These are phyloP conservation scores for Hammondia hammondi DNA, from an alignment of 169 alveolate species.

Conservation along the genomic window DNA sequence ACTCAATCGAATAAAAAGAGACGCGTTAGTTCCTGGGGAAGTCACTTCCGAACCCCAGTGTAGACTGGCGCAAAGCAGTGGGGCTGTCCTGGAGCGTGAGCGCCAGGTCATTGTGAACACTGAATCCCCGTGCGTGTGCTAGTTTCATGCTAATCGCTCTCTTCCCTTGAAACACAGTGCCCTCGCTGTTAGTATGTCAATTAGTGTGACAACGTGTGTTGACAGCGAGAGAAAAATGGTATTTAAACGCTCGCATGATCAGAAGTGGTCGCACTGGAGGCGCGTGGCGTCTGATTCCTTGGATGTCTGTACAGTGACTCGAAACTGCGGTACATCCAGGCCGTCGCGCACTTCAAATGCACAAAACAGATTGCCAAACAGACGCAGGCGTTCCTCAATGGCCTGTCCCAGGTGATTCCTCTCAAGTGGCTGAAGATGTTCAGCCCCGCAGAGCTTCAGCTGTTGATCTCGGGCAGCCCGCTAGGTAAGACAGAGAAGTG, in stretches of 20 bases:
- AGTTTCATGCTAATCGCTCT: too few relatives aligned
- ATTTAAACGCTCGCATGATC: background rate
- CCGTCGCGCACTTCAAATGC: slow-evolving; percentile 89
- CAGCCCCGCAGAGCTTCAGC: slow-evolving; percentile 92
- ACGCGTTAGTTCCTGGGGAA: too few relatives aligned
- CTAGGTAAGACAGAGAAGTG: background rate
- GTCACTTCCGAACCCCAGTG: too few relatives aligned
- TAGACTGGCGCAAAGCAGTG: too few relatives aligned
- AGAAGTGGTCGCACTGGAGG: background rate
- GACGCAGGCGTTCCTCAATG: slow-evolving; percentile 88
- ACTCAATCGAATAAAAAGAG: too few relatives aligned
- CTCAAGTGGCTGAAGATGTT: slow-evolving; percentile 91
- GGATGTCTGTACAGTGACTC: slow-evolving; percentile 70
- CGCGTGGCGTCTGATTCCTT: background rate
- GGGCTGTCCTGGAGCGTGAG: too few relatives aligned
- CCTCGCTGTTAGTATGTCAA: too few relatives aligned
- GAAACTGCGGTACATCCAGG: slow-evolving; percentile 87
- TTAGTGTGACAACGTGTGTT: background rate
- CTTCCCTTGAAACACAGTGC: too few relatives aligned
- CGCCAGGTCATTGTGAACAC: too few relatives aligned
- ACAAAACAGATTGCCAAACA: slow-evolving; percentile 87
- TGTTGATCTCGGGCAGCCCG: slow-evolving; percentile 93
- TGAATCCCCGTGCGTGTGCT: too few relatives aligned
- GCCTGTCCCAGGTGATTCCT: slow-evolving; percentile 92
- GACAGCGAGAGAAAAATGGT: background rate